Evolutionary conservation across 805 yeast species (phyloP).

Genomic region (Clavispora phyllophila): DNA sequence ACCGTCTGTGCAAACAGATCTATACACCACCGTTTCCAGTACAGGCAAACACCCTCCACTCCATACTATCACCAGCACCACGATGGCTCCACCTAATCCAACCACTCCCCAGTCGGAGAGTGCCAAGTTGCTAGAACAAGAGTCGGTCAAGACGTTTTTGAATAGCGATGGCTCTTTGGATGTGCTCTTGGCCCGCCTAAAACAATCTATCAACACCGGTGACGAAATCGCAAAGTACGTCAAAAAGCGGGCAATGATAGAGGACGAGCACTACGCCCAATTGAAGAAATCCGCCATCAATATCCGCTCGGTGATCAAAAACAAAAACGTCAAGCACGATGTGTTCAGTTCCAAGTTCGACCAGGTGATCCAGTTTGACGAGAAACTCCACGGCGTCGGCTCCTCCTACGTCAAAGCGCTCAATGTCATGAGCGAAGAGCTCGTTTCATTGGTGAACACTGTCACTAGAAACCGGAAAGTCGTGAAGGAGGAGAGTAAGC

Average conservation of each 20-base stretch:
- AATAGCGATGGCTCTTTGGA: slow-evolving; percentile 75
- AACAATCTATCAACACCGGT: slow-evolving; percentile 74
- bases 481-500: slow-evolving; percentile 74
- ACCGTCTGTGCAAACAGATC: slow-evolving; percentile 3
- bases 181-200: slow-evolving; percentile 63
- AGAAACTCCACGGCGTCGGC: slow-evolving; percentile 63
- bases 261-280: slow-evolving; percentile 73
- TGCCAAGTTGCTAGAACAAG: slow-evolving; percentile 19
- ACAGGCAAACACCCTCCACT: background rate
- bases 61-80: background rate
- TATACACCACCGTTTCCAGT: background rate
- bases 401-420: slow-evolving; percentile 73
- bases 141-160: slow-evolving; percentile 47
- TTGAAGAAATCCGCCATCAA: slow-evolving; percentile 64
- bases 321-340: slow-evolving; percentile 47
- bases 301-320: slow-evolving; percentile 45
- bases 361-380: slow-evolving; percentile 71
- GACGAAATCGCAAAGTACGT: slow-evolving; percentile 81
- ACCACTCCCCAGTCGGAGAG: slow-evolving; percentile 7
- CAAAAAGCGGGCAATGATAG: slow-evolving; percentile 71
- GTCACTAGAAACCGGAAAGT: slow-evolving; percentile 69
- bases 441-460: slow-evolving; percentile 62
- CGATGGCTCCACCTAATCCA: background rate
- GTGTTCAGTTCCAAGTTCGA: slow-evolving; percentile 66
- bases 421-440: slow-evolving; percentile 81